Percentiles rank a stretch among this genome's conserved stretches.
These are phyloP conservation scores for Cryphonectria parasitica DNA, from an alignment of 2,329 filamentous ascomycete genomes.

Conservation along the genomic window DNA sequence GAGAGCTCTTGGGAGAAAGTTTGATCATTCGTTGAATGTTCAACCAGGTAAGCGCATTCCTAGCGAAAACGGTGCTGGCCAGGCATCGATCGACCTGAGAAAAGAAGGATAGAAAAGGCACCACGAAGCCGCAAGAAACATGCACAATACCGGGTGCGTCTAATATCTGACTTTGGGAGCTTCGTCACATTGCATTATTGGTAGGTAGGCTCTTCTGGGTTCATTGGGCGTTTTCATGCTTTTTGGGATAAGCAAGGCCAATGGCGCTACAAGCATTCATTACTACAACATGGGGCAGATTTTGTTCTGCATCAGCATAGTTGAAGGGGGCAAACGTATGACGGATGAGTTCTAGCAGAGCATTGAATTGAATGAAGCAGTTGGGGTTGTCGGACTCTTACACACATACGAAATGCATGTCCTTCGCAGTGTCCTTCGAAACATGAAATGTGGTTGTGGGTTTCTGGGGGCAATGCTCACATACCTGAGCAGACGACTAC, in stretches of 20 bases:
- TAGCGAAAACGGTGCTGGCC: background rate
- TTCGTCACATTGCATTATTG: background rate
- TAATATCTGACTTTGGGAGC: conserved; percentile 1
- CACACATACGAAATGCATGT: background rate
- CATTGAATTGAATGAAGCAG: background rate
- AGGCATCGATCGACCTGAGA: background rate
- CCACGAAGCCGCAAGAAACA: background rate
- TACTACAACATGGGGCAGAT: conserved; percentile 6
- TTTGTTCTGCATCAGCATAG: conserved; percentile 1
- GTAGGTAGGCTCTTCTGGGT: background rate
- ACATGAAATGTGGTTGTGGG: background rate
- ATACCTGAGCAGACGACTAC: background rate
- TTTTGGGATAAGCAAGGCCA: background rate
- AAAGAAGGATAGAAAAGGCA: background rate
- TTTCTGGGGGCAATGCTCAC: background rate
- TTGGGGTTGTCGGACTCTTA: background rate
- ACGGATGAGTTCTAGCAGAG: conserved; percentile 2
- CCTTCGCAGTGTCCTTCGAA: background rate
- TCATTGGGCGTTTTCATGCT: background rate
- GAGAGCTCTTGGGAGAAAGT: background rate
- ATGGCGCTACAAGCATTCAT: conserved; percentile 7
- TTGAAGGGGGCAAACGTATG: conserved; percentile 5
- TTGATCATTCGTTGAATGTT: background rate
- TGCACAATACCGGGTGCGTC: background rate
- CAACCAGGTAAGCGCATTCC: background rate